Base-by-base conservation (phyloP, 2,329 filamentous ascomycete genomes). In the Cytospora paraplurivora region DNA sequence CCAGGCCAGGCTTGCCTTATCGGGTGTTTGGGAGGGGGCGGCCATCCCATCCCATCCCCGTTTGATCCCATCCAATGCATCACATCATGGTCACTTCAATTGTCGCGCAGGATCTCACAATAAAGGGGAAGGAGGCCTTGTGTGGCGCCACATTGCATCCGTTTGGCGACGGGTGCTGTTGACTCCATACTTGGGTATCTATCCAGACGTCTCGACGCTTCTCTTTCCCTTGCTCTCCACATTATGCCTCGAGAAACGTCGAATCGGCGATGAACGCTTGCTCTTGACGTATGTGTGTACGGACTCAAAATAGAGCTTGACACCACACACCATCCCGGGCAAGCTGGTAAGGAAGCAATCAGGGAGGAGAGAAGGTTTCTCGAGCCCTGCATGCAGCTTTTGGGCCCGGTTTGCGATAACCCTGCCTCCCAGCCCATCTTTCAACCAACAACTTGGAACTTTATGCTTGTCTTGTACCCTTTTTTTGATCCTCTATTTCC, bases 131-230 rank as follows among this genome's bases (percentile, higher is more conserved):
- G 17, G 7, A 12, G 44, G n/a, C 44, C 21, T 21, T 21, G n/a
- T 47, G 44, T 47, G 44, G n/a, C 44, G n/a, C 44, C 44, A 44
- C 41, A 44, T n/a, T 44, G 41, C n/a, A 47, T 21, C n/a, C n/a
- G 12, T 21, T 10, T 12, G 27, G 27, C 27, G 27, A 27, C 27
- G 4, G 4, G 27, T 3, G 27, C 27, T 27, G 27, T 27, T 27
- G 27, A 27, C 27, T 27, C 27, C 27, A 27, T 27, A 27, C 27
- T 27, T 27, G 27, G 27, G 27, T 27, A 27, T 27, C 27, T 27
- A 27, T 27, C 27, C 27, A 27, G 27, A 27, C 27, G 38, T 41
- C 12, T 41, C 12, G 38, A 17, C n/a, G 10, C 41, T 44, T 44
- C 41, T 44, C 41, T 44, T 19, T 15, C 7, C 12, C 17, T 41